Evolutionary conservation across 805 yeast species (phyloP).

Genomic region (Priceomyces melissophilus): DNA sequence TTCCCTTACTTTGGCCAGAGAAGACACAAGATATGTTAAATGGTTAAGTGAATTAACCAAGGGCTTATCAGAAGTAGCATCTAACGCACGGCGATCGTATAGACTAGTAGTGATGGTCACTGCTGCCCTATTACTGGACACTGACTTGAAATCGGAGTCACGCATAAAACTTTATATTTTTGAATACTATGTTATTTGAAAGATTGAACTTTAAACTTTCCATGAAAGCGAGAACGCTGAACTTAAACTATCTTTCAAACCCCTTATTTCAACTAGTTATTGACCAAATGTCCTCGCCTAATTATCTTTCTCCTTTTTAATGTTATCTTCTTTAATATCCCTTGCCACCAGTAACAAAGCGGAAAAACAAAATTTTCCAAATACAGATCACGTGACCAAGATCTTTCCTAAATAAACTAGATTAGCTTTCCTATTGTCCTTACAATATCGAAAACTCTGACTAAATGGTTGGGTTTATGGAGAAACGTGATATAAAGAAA

Average conservation of each 20-base stretch:
- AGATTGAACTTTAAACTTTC: too few relatives aligned
- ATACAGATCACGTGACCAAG: neutral
- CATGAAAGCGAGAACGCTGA: too few relatives aligned
- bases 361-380: neutral
- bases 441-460: too few relatives aligned
- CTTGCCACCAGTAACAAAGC: conserved; percentile 3
- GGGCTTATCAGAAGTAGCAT: conserved; percentile 85
- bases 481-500: too few relatives aligned
- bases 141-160: conserved; percentile 80
- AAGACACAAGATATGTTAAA: conserved; percentile 79
- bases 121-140: conserved; percentile 83
- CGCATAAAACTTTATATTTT: conserved; percentile 51
- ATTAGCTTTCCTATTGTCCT: too few relatives aligned
- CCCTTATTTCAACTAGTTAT: too few relatives aligned
- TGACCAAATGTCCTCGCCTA: too few relatives aligned
- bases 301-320: neutral
- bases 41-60: conserved; percentile 89
- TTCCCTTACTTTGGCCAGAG: conserved; percentile 86
- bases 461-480: too few relatives aligned
- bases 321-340: neutral
- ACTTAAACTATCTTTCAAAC: too few relatives aligned
- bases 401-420: too few relatives aligned
- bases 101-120: conserved; percentile 83
- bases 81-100: conserved; percentile 89
- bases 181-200: too few relatives aligned